Evolutionary conservation across 2,329 filamentous ascomycete species (phyloP), one percentile per base, ranked within the genome.

Genomic region (Leptographium procerum): DNA sequence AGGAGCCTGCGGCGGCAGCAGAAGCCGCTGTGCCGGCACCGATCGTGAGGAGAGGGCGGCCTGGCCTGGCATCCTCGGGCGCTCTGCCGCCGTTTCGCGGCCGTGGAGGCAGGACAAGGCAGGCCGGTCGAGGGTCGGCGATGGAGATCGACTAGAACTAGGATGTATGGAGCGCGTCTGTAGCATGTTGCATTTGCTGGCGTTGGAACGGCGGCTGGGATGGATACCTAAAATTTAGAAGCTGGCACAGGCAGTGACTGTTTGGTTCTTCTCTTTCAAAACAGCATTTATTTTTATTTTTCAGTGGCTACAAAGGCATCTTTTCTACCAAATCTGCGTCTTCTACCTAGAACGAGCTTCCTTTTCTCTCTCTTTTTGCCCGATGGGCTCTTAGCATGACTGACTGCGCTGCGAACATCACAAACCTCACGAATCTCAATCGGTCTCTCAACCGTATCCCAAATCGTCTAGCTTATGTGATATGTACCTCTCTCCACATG

Each of bases 101-200:
- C 4, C 61, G 61, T 16, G 54, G 45, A 7, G 58, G 53, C 4
- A 58, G 59, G n/a, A 28, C 53, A n/a, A 26, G 53, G 19, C 56
- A 58, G 24, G 57, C 59, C 9, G 31, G 40, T 8, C 43, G 57
- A 1, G 50, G 48, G 8, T 52, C 57, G 10, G 50, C 56, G 13
- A 61, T 60, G 59, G 59, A 62, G 16, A n/a, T 61, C 14, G 61
- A 62, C 28, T 55, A 55, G 40, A 22, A 16, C n/a, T n/a, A n/a
- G n/a, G n/a, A n/a, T n/a, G n/a, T n/a, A n/a, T n/a, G n/a, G n/a
- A n/a, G n/a, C n/a, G 40, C 16, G 19, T n/a, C 5, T 8, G 6
- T 9, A n/a, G 40, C 24, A 22, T 50, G 13, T 47, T 57, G 13
- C 52, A 50, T 34, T 52, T 24, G 19, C 22, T 45, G 31, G 19